These are phyloP conservation scores for Rhodosporidiobolus odoratus DNA, from an alignment of 768 basidiomycete genomes.

Conservation along the genomic window DNA sequence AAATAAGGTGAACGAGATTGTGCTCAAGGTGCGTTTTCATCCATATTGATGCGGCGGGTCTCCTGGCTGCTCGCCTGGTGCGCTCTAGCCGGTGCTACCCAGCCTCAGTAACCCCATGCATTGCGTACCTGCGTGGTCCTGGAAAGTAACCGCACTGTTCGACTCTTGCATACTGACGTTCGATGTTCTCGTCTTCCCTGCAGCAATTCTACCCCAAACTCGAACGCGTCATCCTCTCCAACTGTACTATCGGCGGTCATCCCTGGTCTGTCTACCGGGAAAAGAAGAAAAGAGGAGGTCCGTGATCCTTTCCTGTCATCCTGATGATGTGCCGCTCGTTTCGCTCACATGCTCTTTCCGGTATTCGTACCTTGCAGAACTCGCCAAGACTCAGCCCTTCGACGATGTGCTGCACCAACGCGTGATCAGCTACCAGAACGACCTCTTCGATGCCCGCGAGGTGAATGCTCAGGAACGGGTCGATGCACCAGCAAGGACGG, in stretches of 20 bases:
- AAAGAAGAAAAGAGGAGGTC: conserved; percentile 9
- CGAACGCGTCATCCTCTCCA: conserved; percentile 9
- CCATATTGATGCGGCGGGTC: no score
- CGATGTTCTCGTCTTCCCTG: background rate
- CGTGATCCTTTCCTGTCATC: background rate
- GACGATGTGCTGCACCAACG: conserved; percentile 14
- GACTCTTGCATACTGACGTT: background rate
- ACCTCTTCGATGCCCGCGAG: conserved; percentile 19
- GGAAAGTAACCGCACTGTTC: background rate
- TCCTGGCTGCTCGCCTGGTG: no score
- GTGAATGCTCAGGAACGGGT: conserved; percentile 13
- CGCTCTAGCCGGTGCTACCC: no score
- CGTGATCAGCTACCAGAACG: conserved; percentile 18
- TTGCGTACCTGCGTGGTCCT: background rate
- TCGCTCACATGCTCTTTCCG: no score
- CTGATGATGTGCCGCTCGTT: background rate
- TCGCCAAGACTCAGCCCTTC: conserved; percentile 15
- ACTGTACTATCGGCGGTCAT: conserved; percentile 12
- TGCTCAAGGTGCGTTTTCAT: conserved; percentile 9
- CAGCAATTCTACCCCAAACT: conserved; percentile 15
- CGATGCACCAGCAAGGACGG: conserved; percentile 2
- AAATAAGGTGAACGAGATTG: background rate
- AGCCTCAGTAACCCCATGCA: no score
- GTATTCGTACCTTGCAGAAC: no score
- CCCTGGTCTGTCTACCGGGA: background rate